These are phyloP conservation scores for Sanghuangporus weigelae DNA, from an alignment of 1,284 basidiomycete genomes.

Conservation along the genomic window DNA sequence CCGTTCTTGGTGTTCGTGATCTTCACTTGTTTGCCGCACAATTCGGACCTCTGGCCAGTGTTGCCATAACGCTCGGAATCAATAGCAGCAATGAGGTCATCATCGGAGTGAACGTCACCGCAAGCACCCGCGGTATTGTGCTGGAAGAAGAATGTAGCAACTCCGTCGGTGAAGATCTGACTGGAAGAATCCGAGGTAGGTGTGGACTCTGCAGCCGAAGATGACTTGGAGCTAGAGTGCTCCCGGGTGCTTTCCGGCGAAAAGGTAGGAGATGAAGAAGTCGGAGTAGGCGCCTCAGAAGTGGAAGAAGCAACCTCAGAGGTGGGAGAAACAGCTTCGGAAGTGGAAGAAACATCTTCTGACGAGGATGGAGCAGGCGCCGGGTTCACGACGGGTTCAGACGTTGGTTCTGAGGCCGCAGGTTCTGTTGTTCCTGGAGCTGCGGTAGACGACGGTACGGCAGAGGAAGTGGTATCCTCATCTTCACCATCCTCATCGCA, in stretches of 20 bases:
- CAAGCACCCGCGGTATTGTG: slow-evolving; percentile 68
- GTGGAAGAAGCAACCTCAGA: not conserved
- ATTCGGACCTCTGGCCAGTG: slow-evolving; percentile 38
- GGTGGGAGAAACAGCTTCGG: not conserved
- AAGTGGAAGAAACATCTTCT: not conserved
- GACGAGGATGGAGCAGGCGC: not conserved
- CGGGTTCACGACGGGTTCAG: not conserved
- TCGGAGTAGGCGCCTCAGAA: not conserved
- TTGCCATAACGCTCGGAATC: slow-evolving; percentile 50
- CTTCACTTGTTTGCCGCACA: slow-evolving; percentile 62
- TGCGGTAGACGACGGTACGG: slow-evolving; percentile 20
- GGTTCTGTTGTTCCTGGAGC: slow-evolving; percentile 17
- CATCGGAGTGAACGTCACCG: slow-evolving; percentile 61
- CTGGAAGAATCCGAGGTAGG: slow-evolving; percentile 16
- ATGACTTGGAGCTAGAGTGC: slow-evolving; percentile 2
- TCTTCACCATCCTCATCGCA: slow-evolving; percentile 1
- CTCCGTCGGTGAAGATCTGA: slow-evolving; percentile 18
- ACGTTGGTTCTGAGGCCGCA: not conserved
- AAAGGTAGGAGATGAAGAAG: not conserved
- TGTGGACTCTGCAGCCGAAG: slow-evolving; percentile 16
- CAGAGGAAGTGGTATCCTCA: not conserved
- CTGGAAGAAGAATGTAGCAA: slow-evolving; percentile 67
- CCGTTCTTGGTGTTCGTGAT: slow-evolving; percentile 60
- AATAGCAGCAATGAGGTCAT: slow-evolving; percentile 66
- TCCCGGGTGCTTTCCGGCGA: slow-evolving; percentile 14